These are phyloP conservation scores for Rhizopogon roseolus DNA, from an alignment of 768 basidiomycete species.

Conservation along the genomic window DNA sequence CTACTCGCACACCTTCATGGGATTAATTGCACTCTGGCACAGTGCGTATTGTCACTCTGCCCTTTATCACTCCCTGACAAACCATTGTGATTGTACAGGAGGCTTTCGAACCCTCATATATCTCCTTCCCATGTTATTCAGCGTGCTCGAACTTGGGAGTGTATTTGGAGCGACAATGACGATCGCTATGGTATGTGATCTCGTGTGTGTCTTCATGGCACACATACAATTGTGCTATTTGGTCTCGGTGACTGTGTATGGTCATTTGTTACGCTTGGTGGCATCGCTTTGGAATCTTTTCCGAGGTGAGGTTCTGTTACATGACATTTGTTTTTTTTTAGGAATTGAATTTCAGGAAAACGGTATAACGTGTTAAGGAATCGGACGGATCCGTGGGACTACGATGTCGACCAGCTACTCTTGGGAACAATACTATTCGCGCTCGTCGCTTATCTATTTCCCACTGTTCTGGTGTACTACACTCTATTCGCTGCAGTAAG, in stretches of 20 bases:
- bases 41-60: constrained; percentile 41
- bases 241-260: constrained; percentile 57
- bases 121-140: constrained; percentile 25
- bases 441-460: constrained; percentile 72
- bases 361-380: constrained; percentile 82
- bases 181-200: constrained; percentile 62
- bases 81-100: background rate
- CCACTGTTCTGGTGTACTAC: constrained; percentile 87
- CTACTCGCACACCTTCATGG: constrained; percentile 69
- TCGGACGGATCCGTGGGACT: constrained; percentile 87
- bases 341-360: constrained; percentile 61
- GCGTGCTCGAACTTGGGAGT: constrained; percentile 32
- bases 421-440: constrained; percentile 91
- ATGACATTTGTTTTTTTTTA: too few species aligned
- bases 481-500: constrained; percentile 66
- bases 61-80: background rate
- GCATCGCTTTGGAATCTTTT: constrained; percentile 86
- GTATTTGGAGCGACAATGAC: constrained; percentile 57
- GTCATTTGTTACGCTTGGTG: constrained; percentile 49
- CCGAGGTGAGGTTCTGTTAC: constrained; percentile 51
- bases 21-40: constrained; percentile 64
- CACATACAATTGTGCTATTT: constrained; percentile 73
- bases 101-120: constrained; percentile 19
- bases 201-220: constrained; percentile 59
- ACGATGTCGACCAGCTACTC: constrained; percentile 91